Conservation (phyloP, 1,284 basidiomycete genomes). For the Hortiboletus rubellus region DNA sequence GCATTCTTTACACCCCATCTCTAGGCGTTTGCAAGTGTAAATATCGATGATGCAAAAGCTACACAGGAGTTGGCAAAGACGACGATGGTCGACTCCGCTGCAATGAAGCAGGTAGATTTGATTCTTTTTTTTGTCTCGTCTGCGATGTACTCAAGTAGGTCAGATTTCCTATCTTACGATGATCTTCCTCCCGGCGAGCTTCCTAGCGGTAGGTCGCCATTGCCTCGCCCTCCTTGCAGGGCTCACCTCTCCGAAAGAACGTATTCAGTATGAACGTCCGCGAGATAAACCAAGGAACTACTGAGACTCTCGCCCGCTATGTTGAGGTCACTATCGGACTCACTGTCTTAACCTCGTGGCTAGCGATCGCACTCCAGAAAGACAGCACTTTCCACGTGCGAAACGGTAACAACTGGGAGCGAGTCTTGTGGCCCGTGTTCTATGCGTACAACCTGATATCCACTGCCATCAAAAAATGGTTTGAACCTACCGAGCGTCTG, state of each 20-base stretch:
- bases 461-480: background rate
- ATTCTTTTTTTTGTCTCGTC: background rate
- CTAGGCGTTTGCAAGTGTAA: constrained; percentile 52
- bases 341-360: constrained; percentile 52
- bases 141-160: constrained; percentile 2
- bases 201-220: constrained; percentile 39
- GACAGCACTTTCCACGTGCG: constrained; percentile 26
- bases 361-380: constrained; percentile 34
- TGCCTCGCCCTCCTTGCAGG: too few relatives aligned
- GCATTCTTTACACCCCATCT: background rate
- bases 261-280: constrained; percentile 43
- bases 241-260: constrained; percentile 17
- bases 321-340: constrained; percentile 44
- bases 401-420: background rate
- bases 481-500: background rate
- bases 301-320: constrained; percentile 42
- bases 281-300: constrained; percentile 35
- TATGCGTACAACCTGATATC: constrained; percentile 4
- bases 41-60: constrained; percentile 46
- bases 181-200: constrained; percentile 33
- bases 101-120: constrained; percentile 46
- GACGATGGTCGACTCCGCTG: constrained; percentile 47
- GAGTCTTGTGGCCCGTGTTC: constrained; percentile 21
- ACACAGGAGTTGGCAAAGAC: constrained; percentile 48
- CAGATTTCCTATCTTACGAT: constrained; percentile 36